Evolutionary conservation across 139 green algal species (phyloP).

Genomic region (Marvania coccoides): DNA sequence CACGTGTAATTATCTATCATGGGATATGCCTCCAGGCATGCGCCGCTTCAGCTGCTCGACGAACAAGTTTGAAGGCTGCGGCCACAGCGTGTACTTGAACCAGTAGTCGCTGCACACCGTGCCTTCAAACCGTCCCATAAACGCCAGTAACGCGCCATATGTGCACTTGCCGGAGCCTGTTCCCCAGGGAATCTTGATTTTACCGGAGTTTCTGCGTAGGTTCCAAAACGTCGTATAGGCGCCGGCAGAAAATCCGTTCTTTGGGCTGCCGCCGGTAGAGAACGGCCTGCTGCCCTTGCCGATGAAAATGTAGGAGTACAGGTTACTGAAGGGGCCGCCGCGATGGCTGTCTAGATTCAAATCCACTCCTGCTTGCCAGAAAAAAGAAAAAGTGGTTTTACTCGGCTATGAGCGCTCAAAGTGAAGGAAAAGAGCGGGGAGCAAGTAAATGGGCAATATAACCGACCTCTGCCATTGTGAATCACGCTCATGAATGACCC

Average conservation of each 20-base stretch:
- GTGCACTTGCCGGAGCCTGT: too few species aligned
- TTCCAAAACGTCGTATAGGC: conserved; percentile 15
- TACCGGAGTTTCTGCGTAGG: too few species aligned
- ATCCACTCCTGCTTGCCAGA: background rate
- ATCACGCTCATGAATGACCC: background rate
- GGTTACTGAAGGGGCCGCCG: background rate
- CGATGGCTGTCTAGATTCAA: conserved; percentile 8
- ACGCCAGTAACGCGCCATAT: too few species aligned
- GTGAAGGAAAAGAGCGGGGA: background rate
- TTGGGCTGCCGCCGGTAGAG: background rate
- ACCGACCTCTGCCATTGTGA: conserved; percentile 2
- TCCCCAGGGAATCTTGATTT: too few species aligned
- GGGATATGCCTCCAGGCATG: too few species aligned
- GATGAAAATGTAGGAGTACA: conserved; percentile 8
- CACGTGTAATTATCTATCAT: too few species aligned
- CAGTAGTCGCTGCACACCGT: too few species aligned
- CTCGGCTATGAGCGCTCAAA: background rate
- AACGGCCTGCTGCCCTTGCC: background rate
- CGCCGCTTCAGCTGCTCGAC: too few species aligned
- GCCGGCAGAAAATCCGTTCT: background rate
- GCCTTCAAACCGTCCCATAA: too few species aligned
- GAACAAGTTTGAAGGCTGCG: too few species aligned
- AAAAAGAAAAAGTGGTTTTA: background rate
- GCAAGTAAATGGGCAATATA: conserved; percentile 1
- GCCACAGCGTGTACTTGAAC: too few species aligned